Evolutionary conservation across 208 protist genomes (phyloP).

Genomic region (Acanthamoeba pearcei): DNA sequence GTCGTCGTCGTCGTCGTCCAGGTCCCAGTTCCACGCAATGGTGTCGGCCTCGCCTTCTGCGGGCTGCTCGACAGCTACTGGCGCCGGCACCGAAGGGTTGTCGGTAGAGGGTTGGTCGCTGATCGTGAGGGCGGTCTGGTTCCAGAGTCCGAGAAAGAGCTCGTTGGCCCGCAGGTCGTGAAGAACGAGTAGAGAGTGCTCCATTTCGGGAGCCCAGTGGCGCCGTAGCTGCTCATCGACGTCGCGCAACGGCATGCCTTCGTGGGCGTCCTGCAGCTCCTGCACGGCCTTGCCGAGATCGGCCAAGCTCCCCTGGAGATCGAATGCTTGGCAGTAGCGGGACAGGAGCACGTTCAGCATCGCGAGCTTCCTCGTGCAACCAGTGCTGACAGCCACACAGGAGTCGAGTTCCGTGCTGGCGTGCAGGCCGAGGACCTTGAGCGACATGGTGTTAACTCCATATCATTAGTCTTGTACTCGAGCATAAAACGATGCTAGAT

Average conservation of each 20-base stretch:
- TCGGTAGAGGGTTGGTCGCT: not conserved
- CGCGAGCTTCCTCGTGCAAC: not conserved
- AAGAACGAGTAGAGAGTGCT: not conserved
- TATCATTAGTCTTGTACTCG: too few relatives aligned
- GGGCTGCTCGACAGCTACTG: not conserved
- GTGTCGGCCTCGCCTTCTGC: not conserved
- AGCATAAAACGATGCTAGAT: not conserved
- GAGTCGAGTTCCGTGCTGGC: not conserved
- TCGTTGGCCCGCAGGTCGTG: conserved; percentile 35
- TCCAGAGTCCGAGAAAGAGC: conserved; percentile 63
- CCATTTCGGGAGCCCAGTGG: not conserved
- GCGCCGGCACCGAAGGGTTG: not conserved
- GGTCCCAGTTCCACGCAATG: not conserved
- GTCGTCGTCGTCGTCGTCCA: not conserved
- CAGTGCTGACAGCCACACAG: not conserved
- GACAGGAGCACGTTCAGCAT: conserved; percentile 10
- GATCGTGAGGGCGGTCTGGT: conserved; percentile 3
- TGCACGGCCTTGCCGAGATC: not conserved
- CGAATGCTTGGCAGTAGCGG: conserved; percentile 43
- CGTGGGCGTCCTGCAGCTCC: conserved; percentile 15
- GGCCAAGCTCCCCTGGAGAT: not conserved
- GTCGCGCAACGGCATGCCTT: not conserved
- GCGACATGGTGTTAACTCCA: not conserved
- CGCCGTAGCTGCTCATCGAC: not conserved
- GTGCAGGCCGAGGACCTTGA: not conserved